Conservation (phyloP, 305 asterid genomes). For the Fraxinus greggii region DNA sequence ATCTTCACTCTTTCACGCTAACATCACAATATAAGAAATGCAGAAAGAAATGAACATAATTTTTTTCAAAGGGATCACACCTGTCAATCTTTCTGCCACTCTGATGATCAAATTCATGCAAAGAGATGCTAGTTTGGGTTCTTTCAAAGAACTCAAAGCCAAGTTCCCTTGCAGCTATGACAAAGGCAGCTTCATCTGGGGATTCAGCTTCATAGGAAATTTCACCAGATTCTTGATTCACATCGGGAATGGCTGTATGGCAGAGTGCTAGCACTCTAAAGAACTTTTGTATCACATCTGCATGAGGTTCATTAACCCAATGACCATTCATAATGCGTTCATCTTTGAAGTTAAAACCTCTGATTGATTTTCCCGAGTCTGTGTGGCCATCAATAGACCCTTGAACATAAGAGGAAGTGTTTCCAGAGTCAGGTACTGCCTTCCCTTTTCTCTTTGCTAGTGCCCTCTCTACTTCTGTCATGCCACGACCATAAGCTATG, state of each 20-base stretch:
- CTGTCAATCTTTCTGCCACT: conserved; percentile 62
- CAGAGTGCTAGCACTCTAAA: conserved; percentile 83
- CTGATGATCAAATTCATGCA: conserved; percentile 69
- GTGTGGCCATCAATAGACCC: conserved; percentile 22
- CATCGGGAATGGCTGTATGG: conserved; percentile 95
- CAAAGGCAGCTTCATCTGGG: conserved; percentile 98
- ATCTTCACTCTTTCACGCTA: neutral
- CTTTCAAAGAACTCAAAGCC: conserved; percentile 87
- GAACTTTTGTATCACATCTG: conserved; percentile 68
- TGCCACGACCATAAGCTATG: conserved; percentile 76
- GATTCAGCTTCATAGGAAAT: conserved; percentile 93
- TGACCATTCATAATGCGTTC: conserved; percentile 79
- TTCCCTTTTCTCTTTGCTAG: conserved; percentile 63
- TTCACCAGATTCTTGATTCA: conserved; percentile 54
- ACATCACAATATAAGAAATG: neutral
- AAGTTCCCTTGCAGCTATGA: conserved; percentile 88
- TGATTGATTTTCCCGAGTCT: conserved; percentile 44
- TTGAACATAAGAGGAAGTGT: conserved; percentile 25
- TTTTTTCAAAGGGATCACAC: conserved; percentile 32
- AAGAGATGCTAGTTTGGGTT: conserved; percentile 71
- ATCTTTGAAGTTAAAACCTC: conserved; percentile 87
- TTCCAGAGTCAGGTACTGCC: conserved; percentile 31
- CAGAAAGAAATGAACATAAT: neutral
- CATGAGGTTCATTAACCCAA: conserved; percentile 68
- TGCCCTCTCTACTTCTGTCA: conserved; percentile 93